Conservation (phyloP, 345 rosid genomes). For the Populus ilicifolia region DNA sequence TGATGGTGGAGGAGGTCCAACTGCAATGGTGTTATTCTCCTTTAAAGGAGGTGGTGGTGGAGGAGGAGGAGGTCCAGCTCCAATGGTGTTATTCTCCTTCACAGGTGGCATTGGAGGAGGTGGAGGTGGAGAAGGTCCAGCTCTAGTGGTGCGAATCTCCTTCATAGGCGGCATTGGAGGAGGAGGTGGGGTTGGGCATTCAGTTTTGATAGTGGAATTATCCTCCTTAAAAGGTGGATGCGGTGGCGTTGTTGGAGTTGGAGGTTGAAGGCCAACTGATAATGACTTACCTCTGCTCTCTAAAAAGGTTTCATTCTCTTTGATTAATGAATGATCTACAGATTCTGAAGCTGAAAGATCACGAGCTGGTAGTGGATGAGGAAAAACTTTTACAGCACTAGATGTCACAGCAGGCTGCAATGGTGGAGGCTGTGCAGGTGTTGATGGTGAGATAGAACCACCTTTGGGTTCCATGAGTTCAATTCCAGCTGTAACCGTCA, state of each 20-base stretch:
- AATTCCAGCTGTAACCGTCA: conserved; percentile 6
- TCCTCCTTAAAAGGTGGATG: conserved; percentile 3
- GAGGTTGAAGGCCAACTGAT: not conserved
- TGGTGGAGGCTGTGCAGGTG: conserved; percentile 35
- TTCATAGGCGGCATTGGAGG: conserved; percentile 4
- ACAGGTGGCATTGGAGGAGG: conserved; percentile 7
- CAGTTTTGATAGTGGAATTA: not conserved
- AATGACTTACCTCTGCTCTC: conserved; percentile 11
- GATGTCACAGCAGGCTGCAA: conserved; percentile 18
- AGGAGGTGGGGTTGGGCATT: not conserved
- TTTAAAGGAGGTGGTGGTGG: conserved; percentile 10
- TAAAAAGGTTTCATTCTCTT: conserved; percentile 13
- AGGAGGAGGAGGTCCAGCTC: conserved; percentile 12
- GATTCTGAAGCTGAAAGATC: conserved; percentile 14
- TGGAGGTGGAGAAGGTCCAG: not conserved
- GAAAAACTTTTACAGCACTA: not conserved
- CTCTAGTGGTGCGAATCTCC: not conserved
- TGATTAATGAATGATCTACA: conserved; percentile 10
- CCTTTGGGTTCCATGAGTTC: conserved; percentile 23
- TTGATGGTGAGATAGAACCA: conserved; percentile 26
- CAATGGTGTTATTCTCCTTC: conserved; percentile 2
- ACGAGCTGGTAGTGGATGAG: conserved; percentile 27
- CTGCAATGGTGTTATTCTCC: not conserved
- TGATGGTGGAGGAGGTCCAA: conserved; percentile 1
- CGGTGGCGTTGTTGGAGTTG: conserved; percentile 16